Conservation (phyloP, 345 rosid species). For the Schrenkiella parvula region DNA sequence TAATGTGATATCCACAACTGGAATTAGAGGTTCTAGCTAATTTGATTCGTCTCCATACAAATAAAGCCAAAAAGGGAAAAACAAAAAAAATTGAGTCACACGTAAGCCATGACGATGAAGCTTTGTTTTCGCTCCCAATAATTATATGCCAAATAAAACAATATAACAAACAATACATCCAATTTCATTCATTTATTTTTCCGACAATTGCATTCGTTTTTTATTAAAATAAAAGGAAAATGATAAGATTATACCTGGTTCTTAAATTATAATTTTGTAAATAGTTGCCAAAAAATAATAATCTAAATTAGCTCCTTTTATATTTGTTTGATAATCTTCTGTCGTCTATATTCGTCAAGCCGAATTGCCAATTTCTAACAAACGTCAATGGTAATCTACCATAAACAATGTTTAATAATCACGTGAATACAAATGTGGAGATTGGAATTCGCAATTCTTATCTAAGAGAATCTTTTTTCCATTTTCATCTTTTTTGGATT, state of each 20-base stretch:
- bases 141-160: not conserved
- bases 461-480: slow-evolving; percentile 6
- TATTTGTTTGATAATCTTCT: not conserved
- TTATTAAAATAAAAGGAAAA: not conserved
- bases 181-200: not conserved
- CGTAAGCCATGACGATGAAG: slow-evolving; percentile 32
- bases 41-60: not conserved
- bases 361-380: not conserved
- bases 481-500: not conserved
- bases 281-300: not conserved
- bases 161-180: not conserved
- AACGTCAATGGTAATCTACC: not conserved
- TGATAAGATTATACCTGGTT: not conserved
- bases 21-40: not conserved
- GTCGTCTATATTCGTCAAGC: not conserved
- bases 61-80: slow-evolving; percentile 2
- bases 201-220: no score
- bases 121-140: not conserved
- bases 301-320: not conserved
- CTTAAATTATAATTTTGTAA: not conserved
- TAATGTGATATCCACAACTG: not conserved
- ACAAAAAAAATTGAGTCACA: no score
- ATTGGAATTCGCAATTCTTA: slow-evolving; percentile 13
- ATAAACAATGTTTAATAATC: not conserved
- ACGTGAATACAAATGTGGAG: slow-evolving; percentile 8